These are phyloP conservation scores for Malassezia caprae DNA, from an alignment of 1,284 basidiomycete genomes.

Conservation along the genomic window DNA sequence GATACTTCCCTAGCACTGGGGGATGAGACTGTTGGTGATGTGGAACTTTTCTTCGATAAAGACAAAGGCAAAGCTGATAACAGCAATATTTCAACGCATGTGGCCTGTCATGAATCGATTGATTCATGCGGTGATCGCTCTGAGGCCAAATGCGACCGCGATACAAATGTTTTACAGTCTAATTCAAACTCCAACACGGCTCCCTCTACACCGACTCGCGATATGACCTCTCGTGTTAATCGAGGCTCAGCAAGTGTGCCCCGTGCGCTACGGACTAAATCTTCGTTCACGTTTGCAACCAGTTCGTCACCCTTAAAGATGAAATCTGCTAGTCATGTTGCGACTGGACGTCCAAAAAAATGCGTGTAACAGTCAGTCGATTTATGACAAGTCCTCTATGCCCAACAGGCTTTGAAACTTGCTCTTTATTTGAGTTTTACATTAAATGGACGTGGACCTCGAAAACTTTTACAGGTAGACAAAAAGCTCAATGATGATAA, in stretches of 20 bases:
- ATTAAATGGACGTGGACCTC: too few relatives aligned
- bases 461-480: too few relatives aligned
- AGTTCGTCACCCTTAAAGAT: constrained; percentile 13
- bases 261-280: constrained; percentile 1
- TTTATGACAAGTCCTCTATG: background rate
- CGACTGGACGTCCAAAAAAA: background rate
- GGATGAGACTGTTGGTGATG: constrained; percentile 15
- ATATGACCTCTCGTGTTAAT: background rate
- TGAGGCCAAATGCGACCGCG: background rate
- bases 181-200: background rate
- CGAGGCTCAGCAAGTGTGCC: background rate
- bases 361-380: background rate
- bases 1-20: constrained; percentile 13
- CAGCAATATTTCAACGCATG: background rate
- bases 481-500: too few relatives aligned
- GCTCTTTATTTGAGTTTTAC: too few relatives aligned
- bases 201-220: constrained; percentile 2
- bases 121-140: background rate
- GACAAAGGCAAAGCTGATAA: background rate
- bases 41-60: constrained; percentile 9
- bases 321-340: background rate
- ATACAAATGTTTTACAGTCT: background rate
- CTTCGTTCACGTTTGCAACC: constrained; percentile 8
- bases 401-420: too few relatives aligned
- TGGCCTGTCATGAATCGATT: background rate